Evolutionary conservation across 306 rosid species (phyloP).

Genomic region (Lotus japonicus): DNA sequence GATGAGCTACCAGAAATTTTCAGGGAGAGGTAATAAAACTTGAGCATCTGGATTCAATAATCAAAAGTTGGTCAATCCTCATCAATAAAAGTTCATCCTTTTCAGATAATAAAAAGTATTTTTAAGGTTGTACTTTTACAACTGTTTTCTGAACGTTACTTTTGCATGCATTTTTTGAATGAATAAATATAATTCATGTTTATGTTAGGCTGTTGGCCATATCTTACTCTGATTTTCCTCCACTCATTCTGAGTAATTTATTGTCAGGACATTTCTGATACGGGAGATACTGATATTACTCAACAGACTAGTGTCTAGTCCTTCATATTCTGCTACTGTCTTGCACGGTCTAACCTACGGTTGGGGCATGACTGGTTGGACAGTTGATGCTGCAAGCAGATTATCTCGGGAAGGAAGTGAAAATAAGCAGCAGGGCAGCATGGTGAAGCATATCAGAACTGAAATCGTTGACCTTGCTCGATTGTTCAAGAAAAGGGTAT

Average conservation of each 20-base stretch:
- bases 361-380: constrained; percentile 66
- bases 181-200: background rate
- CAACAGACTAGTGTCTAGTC: constrained; percentile 69
- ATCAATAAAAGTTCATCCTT: background rate
- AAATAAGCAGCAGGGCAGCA: constrained; percentile 26
- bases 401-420: constrained; percentile 43
- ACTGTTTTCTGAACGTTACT: background rate
- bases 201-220: background rate
- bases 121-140: background rate
- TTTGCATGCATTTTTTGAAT: background rate
- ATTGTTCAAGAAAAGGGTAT: constrained; percentile 60
- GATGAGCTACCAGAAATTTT: constrained; percentile 38
- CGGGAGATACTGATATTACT: constrained; percentile 86
- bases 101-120: background rate
- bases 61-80: background rate
- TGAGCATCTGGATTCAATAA: background rate
- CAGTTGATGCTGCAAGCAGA: constrained; percentile 62
- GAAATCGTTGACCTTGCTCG: constrained; percentile 72
- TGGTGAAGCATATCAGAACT: constrained; percentile 41
- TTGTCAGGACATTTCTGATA: constrained; percentile 69
- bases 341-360: constrained; percentile 42
- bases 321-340: constrained; percentile 49
- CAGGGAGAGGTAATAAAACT: constrained; percentile 64
- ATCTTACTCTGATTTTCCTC: background rate
- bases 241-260: constrained; percentile 10